Percentiles rank a stretch among this genome's conserved stretches.
These are phyloP conservation scores for Coemansia sp. DNA, from an alignment of 192 early-diverging fungal species.

Conservation along the genomic window DNA sequence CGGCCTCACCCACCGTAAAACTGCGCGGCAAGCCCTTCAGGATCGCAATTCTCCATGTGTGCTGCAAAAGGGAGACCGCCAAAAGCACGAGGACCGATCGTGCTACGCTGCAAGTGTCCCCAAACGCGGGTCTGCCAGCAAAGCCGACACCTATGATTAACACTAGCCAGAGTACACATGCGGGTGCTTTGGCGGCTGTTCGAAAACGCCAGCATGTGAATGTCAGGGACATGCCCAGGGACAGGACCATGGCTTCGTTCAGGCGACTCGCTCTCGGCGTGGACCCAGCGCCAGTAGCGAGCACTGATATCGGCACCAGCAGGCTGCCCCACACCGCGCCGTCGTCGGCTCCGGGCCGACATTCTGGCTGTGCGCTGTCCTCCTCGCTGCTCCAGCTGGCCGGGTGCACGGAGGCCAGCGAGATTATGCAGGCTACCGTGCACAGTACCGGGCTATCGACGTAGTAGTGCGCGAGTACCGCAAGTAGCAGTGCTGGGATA, in stretches of 20 bases:
- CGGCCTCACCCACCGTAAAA: slow-evolving; percentile 47
- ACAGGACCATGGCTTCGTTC: background rate
- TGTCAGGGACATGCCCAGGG: slow-evolving; percentile 10
- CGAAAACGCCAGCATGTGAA: background rate
- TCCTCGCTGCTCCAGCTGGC: background rate
- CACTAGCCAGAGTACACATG: slow-evolving; percentile 4
- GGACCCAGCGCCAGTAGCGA: slow-evolving; percentile 1
- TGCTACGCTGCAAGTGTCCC: background rate
- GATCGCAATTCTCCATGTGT: background rate
- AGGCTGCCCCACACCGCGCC: slow-evolving; percentile 32
- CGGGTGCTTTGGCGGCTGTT: background rate
- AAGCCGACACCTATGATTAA: background rate
- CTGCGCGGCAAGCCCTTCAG: slow-evolving; percentile 20
- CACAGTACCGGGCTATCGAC: slow-evolving; percentile 4
- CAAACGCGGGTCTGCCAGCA: background rate
- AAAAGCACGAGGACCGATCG: background rate
- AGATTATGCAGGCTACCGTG: background rate
- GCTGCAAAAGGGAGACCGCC: background rate
- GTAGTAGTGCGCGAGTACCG: background rate
- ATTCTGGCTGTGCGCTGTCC: slow-evolving; percentile 1
- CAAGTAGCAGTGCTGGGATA: slow-evolving; percentile 20
- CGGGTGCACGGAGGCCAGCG: background rate
- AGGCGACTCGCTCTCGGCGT: background rate
- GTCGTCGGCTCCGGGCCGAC: slow-evolving; percentile 24
- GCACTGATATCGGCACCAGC: slow-evolving; percentile 35